Percentiles rank a stretch among this genome's conserved stretches.
phyloP scores from a whole-genome alignment of 2,329 filamentous ascomycete species.

The Acrodontium crateriforme region DNA sequence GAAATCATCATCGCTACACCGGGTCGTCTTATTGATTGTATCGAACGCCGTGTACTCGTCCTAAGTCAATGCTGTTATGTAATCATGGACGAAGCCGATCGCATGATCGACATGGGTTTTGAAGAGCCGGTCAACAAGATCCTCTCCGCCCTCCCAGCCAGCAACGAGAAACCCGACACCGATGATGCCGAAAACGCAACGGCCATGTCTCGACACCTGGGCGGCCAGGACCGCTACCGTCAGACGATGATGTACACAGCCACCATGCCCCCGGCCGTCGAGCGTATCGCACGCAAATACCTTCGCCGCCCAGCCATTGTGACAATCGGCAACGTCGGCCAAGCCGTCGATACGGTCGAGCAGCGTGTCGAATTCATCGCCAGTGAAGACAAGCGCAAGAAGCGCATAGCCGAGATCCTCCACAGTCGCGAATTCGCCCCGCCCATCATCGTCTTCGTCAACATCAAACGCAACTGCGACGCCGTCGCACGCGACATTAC shows the following conservation, averaged over 20 bases:
- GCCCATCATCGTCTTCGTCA: constrained; percentile 98
- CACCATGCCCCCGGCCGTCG: constrained; percentile 86
- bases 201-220: constrained; percentile 71
- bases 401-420: constrained; percentile 83
- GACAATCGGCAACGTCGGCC: constrained; percentile 84
- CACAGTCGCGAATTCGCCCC: constrained; percentile 64
- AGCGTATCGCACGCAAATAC: constrained; percentile 95
- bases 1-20: constrained; percentile 98
- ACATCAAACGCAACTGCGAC: constrained; percentile 98
- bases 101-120: constrained; percentile 97
- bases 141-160: constrained; percentile 79
- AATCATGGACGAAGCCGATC: constrained; percentile 98
- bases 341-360: constrained; percentile 95
- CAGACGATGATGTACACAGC: constrained; percentile 99
- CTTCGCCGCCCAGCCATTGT: constrained; percentile 84
- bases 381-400: constrained; percentile 93
- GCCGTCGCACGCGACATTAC: constrained; percentile 89
- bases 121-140: constrained; percentile 98
- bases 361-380: constrained; percentile 85
- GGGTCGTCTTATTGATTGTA: constrained; percentile 90
- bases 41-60: constrained; percentile 82
- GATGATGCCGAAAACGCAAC: constrained; percentile 77
- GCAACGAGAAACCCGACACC: constrained; percentile 88
- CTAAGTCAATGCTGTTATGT: constrained; percentile 95
- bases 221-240: constrained; percentile 65